These are phyloP conservation scores for Microsporum canis DNA, from an alignment of 2,329 filamentous ascomycete genomes.

Conservation along the genomic window DNA sequence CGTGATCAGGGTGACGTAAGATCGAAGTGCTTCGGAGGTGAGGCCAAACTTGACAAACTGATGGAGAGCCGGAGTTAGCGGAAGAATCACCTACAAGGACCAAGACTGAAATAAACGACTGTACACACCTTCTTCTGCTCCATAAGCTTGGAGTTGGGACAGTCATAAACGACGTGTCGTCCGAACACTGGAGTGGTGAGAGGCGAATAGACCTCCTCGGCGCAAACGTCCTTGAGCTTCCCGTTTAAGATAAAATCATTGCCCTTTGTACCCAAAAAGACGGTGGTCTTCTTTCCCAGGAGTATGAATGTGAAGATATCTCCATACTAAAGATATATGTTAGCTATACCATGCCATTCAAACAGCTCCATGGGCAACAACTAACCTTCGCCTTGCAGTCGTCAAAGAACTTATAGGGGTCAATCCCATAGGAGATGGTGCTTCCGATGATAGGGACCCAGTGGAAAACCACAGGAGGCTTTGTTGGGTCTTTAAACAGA, in stretches of 20 bases:
- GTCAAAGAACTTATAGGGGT: constrained; percentile 55
- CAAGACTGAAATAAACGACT: background rate
- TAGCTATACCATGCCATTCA: background rate
- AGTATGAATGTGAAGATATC: constrained; percentile 84
- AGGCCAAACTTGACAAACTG: constrained; percentile 54
- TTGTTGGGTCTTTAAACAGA: constrained; percentile 68
- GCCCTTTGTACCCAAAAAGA: constrained; percentile 67
- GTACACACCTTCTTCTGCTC: constrained; percentile 76
- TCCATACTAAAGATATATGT: constrained; percentile 51
- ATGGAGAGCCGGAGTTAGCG: background rate
- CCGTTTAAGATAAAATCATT: constrained; percentile 90
- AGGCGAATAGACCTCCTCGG: constrained; percentile 79
- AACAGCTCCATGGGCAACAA: background rate
- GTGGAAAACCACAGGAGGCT: constrained; percentile 58
- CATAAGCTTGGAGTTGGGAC: constrained; percentile 84
- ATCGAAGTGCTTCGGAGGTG: constrained; percentile 49
- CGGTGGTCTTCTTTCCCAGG: constrained; percentile 79
- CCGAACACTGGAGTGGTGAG: constrained; percentile 64
- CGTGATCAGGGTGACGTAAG: constrained; percentile 69
- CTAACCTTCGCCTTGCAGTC: constrained; percentile 60
- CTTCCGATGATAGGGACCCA: constrained; percentile 66
- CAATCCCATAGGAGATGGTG: constrained; percentile 89
- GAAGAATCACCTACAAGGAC: background rate
- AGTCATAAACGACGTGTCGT: constrained; percentile 79
- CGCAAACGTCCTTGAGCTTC: constrained; percentile 78